Evolutionary conservation across 371 early-diverging fungal genomes (phyloP), one percentile per base, ranked within the genome.

Genomic region (Mucor mucedo): DNA sequence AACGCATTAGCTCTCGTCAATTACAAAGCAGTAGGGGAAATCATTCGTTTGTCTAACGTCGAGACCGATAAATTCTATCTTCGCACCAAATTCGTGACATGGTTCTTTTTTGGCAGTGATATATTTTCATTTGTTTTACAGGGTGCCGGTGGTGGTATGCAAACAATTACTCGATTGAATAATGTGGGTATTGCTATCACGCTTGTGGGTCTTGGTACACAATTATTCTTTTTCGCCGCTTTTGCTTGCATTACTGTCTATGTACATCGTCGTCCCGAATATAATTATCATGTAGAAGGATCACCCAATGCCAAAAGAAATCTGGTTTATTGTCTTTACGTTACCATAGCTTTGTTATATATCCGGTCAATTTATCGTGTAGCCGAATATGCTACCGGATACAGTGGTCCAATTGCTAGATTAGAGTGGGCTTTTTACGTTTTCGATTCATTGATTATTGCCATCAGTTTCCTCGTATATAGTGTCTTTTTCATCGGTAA

Each of bases 31-130:
- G 60, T 74, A 0, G 78, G 78, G 13, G 65, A 71, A 27, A 61
- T 71, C 2, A 66, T 74, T 21, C 69, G 63, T 9, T n/a, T 57
- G 8, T 74, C 70, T 4, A 54, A 52, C 6, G 55, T 45, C 10
- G 29, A 55, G 14, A 10, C 11, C 2, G 27, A 52, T 9, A 35
- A 35, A 9, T 76, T 78, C 35, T 71, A 52, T 47, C 64, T 78
- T 29, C 63, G 47, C 13, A 71, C 74, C n/a, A 62, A 68, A 35
- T 78, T 78, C 29, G 63, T 78, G 9, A 78, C 78, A 2, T 78
- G 78, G 78, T 74, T 78, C 28, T 78, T 78, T 40, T 75, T 78
- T 38, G 16, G 50, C 27, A 78, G 78, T 68, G 78, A 78, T 49
- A 65, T 66, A 6, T 54, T 66, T 49, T 55, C 66, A 8, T 66